Conservation (phyloP, 129 eudicot species). For the Escallonia rubra region DNA sequence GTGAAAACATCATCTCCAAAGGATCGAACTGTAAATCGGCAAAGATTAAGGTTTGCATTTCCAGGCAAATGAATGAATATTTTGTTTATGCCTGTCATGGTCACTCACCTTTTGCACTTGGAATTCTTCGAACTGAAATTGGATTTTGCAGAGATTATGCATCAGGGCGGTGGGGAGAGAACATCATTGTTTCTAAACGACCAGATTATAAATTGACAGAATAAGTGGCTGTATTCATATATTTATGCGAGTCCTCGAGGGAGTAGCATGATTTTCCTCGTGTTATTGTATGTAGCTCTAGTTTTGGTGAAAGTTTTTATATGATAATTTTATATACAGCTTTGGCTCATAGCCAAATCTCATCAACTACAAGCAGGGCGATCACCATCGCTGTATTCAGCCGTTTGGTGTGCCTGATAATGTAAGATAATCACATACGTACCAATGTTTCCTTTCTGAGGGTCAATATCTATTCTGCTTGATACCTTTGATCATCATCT, state of each 20-base stretch:
- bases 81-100: not conserved
- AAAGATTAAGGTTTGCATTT: constrained; percentile 43
- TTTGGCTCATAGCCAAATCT: constrained; percentile 11
- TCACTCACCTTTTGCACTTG: not conserved
- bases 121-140: constrained; percentile 4
- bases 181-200: not conserved
- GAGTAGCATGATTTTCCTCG: not conserved
- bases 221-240: constrained; percentile 1
- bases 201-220: not conserved
- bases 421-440: not conserved
- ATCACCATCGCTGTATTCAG: constrained; percentile 20
- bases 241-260: not conserved
- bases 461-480: not conserved
- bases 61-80: constrained; percentile 41
- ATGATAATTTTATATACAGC: constrained; percentile 1
- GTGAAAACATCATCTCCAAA: constrained; percentile 79
- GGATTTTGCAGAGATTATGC: not conserved
- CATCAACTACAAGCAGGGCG: constrained; percentile 9
- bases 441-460: not conserved
- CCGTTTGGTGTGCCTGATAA: constrained; percentile 18
- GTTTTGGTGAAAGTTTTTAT: constrained; percentile 12
- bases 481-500: no score
- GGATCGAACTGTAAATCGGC: constrained; percentile 41
- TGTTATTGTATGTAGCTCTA: constrained; percentile 29
- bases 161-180: constrained; percentile 1